Conservation (phyloP, 1,284 basidiomycete species). For the Cryptococcus maquisensis region DNA sequence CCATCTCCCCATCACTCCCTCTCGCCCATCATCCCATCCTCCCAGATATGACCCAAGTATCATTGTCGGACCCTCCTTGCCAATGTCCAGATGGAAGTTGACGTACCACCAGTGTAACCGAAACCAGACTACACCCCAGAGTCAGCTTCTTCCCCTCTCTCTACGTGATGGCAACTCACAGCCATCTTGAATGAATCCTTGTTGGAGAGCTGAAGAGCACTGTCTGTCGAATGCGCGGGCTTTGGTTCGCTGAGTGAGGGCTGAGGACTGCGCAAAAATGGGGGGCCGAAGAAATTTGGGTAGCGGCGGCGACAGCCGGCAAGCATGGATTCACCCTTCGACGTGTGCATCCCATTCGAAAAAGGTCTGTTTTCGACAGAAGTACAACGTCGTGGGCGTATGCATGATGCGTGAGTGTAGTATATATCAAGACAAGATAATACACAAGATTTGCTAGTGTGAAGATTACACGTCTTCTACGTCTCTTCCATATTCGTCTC, state of each 20-base stretch:
- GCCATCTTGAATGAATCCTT: slow-evolving; percentile 9
- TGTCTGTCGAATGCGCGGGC: slow-evolving; percentile 5
- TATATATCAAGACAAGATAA: no score
- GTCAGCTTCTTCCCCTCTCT: neutral
- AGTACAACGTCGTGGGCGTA: no score
- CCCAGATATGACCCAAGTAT: neutral
- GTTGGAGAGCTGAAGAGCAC: neutral
- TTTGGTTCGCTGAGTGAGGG: slow-evolving; percentile 8
- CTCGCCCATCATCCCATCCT: neutral
- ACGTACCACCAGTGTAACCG: slow-evolving; percentile 62
- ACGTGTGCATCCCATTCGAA: no score
- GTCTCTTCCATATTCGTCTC: neutral
- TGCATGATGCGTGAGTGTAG: no score
- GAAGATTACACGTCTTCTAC: no score
- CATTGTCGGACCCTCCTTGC: neutral
- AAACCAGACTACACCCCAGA: slow-evolving; percentile 56
- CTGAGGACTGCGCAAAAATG: no score
- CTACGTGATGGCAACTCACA: slow-evolving; percentile 8
- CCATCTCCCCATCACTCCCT: neutral
- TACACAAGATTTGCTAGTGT: no score
- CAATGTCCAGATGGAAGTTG: neutral
- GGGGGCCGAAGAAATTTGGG: no score
- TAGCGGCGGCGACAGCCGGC: no score
- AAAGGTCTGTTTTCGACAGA: no score
- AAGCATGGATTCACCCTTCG: no score